Conservation (phyloP, 1,284 basidiomycete species). For the Ceratobasidium sp. region DNA sequence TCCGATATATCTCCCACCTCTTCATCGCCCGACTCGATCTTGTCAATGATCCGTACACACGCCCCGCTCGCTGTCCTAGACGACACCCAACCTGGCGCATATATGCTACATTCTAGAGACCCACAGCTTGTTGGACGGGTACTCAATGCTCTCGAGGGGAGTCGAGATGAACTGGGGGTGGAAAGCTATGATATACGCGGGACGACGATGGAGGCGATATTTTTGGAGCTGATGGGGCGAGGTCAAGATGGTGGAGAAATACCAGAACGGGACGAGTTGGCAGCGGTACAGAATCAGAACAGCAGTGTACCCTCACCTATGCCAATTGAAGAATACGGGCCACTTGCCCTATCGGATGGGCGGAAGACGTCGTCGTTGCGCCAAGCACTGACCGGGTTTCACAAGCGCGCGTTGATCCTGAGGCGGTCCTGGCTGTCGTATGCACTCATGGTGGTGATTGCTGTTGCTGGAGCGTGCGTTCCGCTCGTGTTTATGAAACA, state of each 20-base stretch:
- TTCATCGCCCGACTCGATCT: slow-evolving; percentile 52
- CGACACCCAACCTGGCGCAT: slow-evolving; percentile 63
- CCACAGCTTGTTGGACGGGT: slow-evolving; percentile 66
- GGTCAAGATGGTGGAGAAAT: slow-evolving; percentile 45
- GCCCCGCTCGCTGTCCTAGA: slow-evolving; percentile 64
- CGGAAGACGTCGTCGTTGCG: slow-evolving; percentile 65
- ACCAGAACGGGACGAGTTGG: slow-evolving; percentile 53
- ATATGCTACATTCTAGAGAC: slow-evolving; percentile 73
- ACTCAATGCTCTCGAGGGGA: slow-evolving; percentile 67
- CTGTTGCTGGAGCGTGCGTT: slow-evolving; percentile 72
- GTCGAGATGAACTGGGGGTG: slow-evolving; percentile 54
- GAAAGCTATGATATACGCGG: slow-evolving; percentile 75
- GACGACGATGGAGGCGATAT: slow-evolving; percentile 84
- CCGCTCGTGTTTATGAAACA: slow-evolving; percentile 74
- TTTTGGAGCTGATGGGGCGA: slow-evolving; percentile 76
- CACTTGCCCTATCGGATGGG: slow-evolving; percentile 65
- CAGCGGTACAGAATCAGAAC: slow-evolving; percentile 23
- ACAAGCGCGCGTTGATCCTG: slow-evolving; percentile 76
- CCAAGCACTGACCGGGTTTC: slow-evolving; percentile 77
- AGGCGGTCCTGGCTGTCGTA: slow-evolving; percentile 78
- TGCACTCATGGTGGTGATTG: slow-evolving; percentile 70
- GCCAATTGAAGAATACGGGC: slow-evolving; percentile 37
- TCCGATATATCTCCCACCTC: not conserved
- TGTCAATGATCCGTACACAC: slow-evolving; percentile 62
- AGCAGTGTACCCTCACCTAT: not conserved